These are phyloP conservation scores for Jaapia argillacea DNA, from an alignment of 768 basidiomycete species.

Conservation along the genomic window DNA sequence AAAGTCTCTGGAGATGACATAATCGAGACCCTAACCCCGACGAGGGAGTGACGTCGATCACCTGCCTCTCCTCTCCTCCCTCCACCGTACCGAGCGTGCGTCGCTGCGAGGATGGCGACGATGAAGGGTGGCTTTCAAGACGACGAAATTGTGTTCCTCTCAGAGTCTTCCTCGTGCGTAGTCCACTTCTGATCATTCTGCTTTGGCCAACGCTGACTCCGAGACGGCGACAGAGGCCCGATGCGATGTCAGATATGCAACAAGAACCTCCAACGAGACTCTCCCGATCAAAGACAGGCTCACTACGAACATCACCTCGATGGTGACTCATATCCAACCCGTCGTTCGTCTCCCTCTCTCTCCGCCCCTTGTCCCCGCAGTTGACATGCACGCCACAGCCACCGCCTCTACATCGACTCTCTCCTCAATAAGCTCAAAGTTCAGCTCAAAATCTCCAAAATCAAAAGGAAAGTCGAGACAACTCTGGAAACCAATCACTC, in stretches of 20 bases:
- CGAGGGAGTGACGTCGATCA: no score
- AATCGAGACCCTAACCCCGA: no score
- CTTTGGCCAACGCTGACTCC: no score
- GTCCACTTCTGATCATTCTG: no score
- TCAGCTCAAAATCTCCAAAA: neutral
- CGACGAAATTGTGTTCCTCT: no score
- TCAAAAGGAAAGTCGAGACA: neutral
- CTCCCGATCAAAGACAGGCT: conserved; percentile 27
- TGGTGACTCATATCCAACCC: conserved; percentile 3
- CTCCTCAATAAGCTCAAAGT: neutral
- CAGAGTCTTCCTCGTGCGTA: no score
- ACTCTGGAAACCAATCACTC: neutral
- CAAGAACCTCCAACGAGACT: conserved; percentile 27
- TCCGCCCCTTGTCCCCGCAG: neutral
- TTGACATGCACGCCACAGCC: neutral
- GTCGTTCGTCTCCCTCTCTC: neutral
- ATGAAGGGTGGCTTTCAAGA: no score
- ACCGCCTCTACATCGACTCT: neutral
- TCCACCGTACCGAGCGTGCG: no score
- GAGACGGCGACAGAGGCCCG: neutral
- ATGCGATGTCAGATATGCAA: conserved; percentile 42
- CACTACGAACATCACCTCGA: conserved; percentile 50
- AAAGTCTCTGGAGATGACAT: no score
- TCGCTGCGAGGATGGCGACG: no score
- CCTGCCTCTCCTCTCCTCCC: no score